phyloP scores from a whole-genome alignment of 129 eudicot species.

The Chrysanthemum seticuspe region DNA sequence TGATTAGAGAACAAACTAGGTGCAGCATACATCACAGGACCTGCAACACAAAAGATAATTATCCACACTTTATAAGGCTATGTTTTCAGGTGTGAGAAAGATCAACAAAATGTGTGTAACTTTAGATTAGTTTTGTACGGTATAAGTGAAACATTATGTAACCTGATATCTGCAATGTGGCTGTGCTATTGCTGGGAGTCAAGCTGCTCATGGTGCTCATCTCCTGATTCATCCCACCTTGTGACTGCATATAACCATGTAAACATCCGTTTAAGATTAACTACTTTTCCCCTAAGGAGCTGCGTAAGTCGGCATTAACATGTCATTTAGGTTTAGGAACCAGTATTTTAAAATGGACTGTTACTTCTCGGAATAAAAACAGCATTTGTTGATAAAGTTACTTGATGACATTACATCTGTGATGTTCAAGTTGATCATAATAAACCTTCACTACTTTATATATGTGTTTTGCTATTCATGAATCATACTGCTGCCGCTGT shows the following conservation, averaged over 20 bases:
- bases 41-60: slow-evolving; percentile 18
- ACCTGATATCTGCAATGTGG: slow-evolving; percentile 20
- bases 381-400: slow-evolving; percentile 7
- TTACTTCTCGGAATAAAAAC: no score
- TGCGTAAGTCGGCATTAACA: no score
- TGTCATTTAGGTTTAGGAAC: no score
- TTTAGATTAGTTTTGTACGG: neutral
- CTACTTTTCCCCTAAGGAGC: no score
- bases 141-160: neutral
- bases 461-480: no score
- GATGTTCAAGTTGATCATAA: neutral
- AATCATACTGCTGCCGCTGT: no score
- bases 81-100: neutral
- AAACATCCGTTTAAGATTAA: no score
- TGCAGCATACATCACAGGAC: slow-evolving; percentile 11
- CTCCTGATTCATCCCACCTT: neutral
- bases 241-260: slow-evolving; percentile 21
- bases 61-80: neutral
- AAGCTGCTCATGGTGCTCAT: slow-evolving; percentile 19
- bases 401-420: slow-evolving; percentile 4
- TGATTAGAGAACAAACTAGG: slow-evolving; percentile 5
- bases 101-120: neutral
- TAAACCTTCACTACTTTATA: neutral
- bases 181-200: slow-evolving; percentile 9
- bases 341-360: no score